Percentiles rank a stretch among this genome's conserved stretches.
Conservation (phyloP, 2,329 filamentous ascomycete genomes). For the Fusarium circinatum region DNA sequence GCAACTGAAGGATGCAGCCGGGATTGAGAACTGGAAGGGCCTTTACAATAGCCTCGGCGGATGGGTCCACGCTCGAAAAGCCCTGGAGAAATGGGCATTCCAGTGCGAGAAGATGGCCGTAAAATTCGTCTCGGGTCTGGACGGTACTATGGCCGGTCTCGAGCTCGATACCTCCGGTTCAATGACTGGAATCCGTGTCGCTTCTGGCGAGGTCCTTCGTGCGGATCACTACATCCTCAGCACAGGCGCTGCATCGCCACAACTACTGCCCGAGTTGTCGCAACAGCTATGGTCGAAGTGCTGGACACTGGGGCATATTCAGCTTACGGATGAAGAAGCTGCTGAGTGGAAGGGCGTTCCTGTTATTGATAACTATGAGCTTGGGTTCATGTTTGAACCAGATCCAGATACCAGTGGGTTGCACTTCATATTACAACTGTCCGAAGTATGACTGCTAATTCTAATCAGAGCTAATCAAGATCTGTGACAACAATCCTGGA, state of each 20-base stretch:
- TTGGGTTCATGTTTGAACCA: conserved; percentile 16
- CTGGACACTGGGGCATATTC: not conserved
- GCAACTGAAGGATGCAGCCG: not conserved
- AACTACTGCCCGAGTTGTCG: not conserved
- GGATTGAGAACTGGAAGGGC: conserved; percentile 8
- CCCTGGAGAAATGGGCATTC: not conserved
- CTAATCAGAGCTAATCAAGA: conserved; percentile 1
- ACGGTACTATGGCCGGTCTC: not conserved
- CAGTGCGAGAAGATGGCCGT: not conserved
- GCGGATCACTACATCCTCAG: conserved; percentile 13
- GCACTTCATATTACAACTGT: too few relatives aligned
- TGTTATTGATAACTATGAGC: not conserved
- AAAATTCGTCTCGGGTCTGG: not conserved
- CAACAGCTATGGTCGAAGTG: not conserved
- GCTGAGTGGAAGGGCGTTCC: conserved; percentile 1
- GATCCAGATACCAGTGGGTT: conserved; percentile 5
- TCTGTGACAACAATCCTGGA: conserved; percentile 1
- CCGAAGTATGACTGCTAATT: too few relatives aligned
- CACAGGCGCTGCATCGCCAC: not conserved
- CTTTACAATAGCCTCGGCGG: conserved; percentile 4
- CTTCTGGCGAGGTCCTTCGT: not conserved
- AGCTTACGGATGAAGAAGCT: not conserved
- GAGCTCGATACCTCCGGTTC: not conserved
- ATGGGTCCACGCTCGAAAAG: conserved; percentile 5
- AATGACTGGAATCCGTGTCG: not conserved